Conservation (phyloP, 768 basidiomycete genomes). For the Coprinopsis strossmayeri region DNA sequence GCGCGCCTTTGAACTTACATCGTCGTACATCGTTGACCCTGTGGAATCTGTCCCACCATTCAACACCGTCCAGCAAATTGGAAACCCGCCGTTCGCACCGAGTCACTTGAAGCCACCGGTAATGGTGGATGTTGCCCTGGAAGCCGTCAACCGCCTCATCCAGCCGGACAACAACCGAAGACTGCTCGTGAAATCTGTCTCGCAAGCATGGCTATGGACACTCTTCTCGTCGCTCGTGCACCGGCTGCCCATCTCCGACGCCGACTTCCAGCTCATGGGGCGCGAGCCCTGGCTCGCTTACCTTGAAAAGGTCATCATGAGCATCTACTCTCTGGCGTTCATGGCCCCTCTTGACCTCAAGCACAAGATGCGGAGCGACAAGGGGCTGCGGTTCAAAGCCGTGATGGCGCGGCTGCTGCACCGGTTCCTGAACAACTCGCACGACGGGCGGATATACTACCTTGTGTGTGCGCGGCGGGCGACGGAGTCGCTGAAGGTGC, state of each 20-base stretch:
- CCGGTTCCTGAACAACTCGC: slow-evolving; percentile 46
- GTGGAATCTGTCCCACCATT: slow-evolving; percentile 59
- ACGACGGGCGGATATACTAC: slow-evolving; percentile 49
- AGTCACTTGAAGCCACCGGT: slow-evolving; percentile 47
- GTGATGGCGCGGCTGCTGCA: slow-evolving; percentile 70
- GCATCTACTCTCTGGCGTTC: slow-evolving; percentile 85
- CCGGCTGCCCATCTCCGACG: slow-evolving; percentile 74
- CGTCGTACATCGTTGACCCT: slow-evolving; percentile 72
- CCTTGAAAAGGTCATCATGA: slow-evolving; percentile 71
- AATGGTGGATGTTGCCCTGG: slow-evolving; percentile 71
- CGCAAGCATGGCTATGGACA: slow-evolving; percentile 48
- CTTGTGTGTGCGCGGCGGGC: slow-evolving; percentile 55
- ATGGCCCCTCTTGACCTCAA: slow-evolving; percentile 74
- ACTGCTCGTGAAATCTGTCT: slow-evolving; percentile 55
- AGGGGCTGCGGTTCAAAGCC: slow-evolving; percentile 58
- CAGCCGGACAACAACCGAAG: slow-evolving; percentile 76
- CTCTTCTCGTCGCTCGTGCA: slow-evolving; percentile 70
- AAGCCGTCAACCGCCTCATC: slow-evolving; percentile 75
- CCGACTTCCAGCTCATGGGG: slow-evolving; percentile 62
- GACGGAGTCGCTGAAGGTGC: slow-evolving; percentile 69
- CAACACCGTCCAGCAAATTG: slow-evolving; percentile 47
- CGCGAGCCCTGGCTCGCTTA: slow-evolving; percentile 72
- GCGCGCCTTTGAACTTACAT: slow-evolving; percentile 58
- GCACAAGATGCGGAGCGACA: slow-evolving; percentile 57
- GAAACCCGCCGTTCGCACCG: slow-evolving; percentile 34